These are phyloP conservation scores for Bothriochloa decipiens DNA, from an alignment of 176 grass and related monocot species.

Conservation along the genomic window DNA sequence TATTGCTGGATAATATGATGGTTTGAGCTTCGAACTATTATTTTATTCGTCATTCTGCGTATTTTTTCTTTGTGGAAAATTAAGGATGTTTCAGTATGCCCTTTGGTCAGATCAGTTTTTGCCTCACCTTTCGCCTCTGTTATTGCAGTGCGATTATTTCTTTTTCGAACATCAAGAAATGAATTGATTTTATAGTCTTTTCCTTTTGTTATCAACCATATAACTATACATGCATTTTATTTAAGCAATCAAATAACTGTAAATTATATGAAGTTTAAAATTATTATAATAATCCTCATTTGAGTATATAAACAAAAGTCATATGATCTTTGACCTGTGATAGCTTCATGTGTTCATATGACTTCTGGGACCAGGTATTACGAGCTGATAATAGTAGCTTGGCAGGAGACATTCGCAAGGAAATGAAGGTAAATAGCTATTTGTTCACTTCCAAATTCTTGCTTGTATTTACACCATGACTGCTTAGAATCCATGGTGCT, in stretches of 20 bases:
- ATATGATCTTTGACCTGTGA: not conserved
- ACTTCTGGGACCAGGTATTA: slow-evolving; percentile 60
- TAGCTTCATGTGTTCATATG: slow-evolving; percentile 7
- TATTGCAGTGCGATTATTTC: not conserved
- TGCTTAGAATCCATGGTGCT: not conserved
- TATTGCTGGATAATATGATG: too few relatives aligned
- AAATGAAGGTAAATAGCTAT: slow-evolving; percentile 73
- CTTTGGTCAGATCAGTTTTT: not conserved
- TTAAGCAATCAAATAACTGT: slow-evolving; percentile 11
- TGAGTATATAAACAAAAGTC: not conserved
- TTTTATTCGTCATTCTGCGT: too few relatives aligned
- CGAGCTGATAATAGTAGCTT: slow-evolving; percentile 94
- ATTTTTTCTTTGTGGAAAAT: too few relatives aligned
- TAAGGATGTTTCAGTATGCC: too few relatives aligned
- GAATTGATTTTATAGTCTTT: slow-evolving; percentile 5
- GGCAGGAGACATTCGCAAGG: slow-evolving; percentile 94
- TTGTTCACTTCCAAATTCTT: not conserved
- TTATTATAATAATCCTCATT: not conserved
- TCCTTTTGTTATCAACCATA: slow-evolving; percentile 1
- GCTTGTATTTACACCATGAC: not conserved
- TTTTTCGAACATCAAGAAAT: too few relatives aligned
- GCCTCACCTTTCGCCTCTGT: not conserved
- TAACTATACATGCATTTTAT: not conserved
- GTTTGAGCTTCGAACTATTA: too few relatives aligned
- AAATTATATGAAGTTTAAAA: slow-evolving; percentile 26